A percentile compares a stretch with the other conserved stretches of the same genome.
Evolutionary conservation across 768 basidiomycete genomes (phyloP).

Genomic region (Amanita fuliginea): DNA sequence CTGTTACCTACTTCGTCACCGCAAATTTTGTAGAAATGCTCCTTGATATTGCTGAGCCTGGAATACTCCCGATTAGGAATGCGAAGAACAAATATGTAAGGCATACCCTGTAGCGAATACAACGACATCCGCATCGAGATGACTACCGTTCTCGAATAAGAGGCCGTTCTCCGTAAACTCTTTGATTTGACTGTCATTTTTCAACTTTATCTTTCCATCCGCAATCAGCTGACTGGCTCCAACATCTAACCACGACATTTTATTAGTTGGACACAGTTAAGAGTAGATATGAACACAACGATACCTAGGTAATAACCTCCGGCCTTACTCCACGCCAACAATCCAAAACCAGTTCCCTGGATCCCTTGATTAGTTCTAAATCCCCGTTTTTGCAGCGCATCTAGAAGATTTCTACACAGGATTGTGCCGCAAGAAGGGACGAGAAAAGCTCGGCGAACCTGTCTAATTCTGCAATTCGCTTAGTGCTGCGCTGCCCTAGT

Average conservation of each 20-base stretch:
- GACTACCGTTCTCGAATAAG: slow-evolving; percentile 33
- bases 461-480: slow-evolving; percentile 21
- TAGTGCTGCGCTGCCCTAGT: slow-evolving; percentile 12
- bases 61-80: slow-evolving; percentile 10
- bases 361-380: slow-evolving; percentile 34
- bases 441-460: slow-evolving; percentile 16
- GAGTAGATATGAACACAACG: background rate
- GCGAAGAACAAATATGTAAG: background rate
- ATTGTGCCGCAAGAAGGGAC: slow-evolving; percentile 10
- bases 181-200: slow-evolving; percentile 38
- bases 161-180: slow-evolving; percentile 29
- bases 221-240: slow-evolving; percentile 46
- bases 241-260: slow-evolving; percentile 24
- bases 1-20: slow-evolving; percentile 28
- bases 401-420: slow-evolving; percentile 28
- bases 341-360: slow-evolving; percentile 28
- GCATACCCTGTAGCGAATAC: slow-evolving; percentile 36
- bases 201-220: slow-evolving; percentile 59
- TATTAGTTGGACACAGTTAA: background rate
- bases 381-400: slow-evolving; percentile 33
- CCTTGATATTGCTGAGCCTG: slow-evolving; percentile 29
- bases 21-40: slow-evolving; percentile 27
- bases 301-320: slow-evolving; percentile 30
- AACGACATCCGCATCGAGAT: slow-evolving; percentile 35
- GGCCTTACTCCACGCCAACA: slow-evolving; percentile 19